These are phyloP conservation scores for Mycena indigotica DNA, from an alignment of 768 basidiomycete genomes.

Conservation along the genomic window DNA sequence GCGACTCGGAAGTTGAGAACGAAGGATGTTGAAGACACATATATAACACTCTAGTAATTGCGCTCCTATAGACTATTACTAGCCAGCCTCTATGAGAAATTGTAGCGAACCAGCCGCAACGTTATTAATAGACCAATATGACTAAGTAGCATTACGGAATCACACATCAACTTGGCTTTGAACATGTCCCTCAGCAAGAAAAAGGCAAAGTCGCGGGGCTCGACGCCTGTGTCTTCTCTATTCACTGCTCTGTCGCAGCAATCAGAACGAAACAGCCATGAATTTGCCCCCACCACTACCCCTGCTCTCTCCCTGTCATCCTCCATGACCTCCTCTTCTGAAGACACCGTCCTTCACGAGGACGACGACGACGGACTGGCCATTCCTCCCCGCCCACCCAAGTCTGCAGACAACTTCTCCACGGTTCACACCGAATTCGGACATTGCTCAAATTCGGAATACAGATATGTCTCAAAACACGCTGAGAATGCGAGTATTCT, in stretches of 20 bases:
- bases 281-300: slow-evolving; percentile 57
- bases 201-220: background rate
- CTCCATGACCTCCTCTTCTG: slow-evolving; percentile 66
- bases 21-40: no score
- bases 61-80: no score
- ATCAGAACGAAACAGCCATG: slow-evolving; percentile 53
- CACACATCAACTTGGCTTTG: no score
- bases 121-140: no score
- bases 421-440: slow-evolving; percentile 93
- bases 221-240: slow-evolving; percentile 58
- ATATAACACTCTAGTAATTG: no score
- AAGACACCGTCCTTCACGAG: slow-evolving; percentile 61
- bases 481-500: slow-evolving; percentile 51
- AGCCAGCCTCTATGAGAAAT: no score
- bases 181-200: background rate
- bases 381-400: slow-evolving; percentile 68
- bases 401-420: slow-evolving; percentile 74
- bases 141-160: no score
- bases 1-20: no score
- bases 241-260: slow-evolving; percentile 60
- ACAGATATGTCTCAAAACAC: slow-evolving; percentile 70
- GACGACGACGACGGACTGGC: slow-evolving; percentile 59
- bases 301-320: slow-evolving; percentile 76
- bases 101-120: no score
- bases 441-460: slow-evolving; percentile 79